Evolutionary conservation across 495 filamentous ascomycete species (phyloP), one percentile per base, ranked within the genome.

Genomic region (Neurospora hispaniola): DNA sequence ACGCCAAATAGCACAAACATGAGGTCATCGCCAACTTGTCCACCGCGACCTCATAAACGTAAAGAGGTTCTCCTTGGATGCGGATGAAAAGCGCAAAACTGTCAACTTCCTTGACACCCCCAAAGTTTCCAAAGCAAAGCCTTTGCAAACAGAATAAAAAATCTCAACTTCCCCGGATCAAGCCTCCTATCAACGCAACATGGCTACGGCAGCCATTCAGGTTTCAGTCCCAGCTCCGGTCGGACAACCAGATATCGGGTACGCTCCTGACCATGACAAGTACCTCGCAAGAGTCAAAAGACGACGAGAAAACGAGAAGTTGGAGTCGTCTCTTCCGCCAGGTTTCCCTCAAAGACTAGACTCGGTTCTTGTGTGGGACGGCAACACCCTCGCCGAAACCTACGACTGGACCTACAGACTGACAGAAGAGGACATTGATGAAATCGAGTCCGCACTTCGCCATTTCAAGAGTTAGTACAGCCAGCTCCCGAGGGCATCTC

Each of bases 321-420:
- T 88, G 7, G 77, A 80, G 5, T 81, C 75, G n/a, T 80, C 76
- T 0, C 73, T 90, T 2, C 89, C 88, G 0, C 74, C 76, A 2
- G 86, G 85, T 0, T 90, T 87, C 72, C 89, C 89, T 14, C 39
- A 77, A 35, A 59, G 85, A 43, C 72, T 90, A 14, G 76, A 75
- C 0, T 86, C 85, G 0, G 78, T 84, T 3, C 79, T 90, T 2
- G 88, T 89, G 1, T 91, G 89, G 89, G 87, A 89, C 69, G 87
- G 87, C 1, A 79, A 84, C 59, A 84, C 83, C 38, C 75, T 90
- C 14, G 81, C 79, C 39, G 81, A 86, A 12, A 78, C 77, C 1
- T 84, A 83, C 73, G 81, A 88, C 73, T 90, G 87, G 86, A 84
- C 83, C 31, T 86, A 86, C 69, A 71, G 80, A 27, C 77, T 90